These are phyloP conservation scores for Vigna angularis DNA, from an alignment of 306 rosid species.

Conservation along the genomic window DNA sequence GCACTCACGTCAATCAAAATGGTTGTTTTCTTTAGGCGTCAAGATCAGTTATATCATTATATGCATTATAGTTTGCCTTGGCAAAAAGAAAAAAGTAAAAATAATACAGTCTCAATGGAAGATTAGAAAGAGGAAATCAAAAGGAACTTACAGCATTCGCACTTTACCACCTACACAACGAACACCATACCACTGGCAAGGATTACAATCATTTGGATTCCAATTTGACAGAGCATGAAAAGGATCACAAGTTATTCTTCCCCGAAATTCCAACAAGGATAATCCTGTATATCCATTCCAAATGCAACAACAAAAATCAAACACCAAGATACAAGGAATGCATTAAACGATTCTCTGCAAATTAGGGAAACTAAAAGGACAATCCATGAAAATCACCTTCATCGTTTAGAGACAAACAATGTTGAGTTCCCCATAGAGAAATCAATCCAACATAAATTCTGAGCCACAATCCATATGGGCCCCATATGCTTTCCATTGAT, in stretches of 20 bases:
- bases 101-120: conserved; percentile 7
- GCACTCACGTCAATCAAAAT: conserved; percentile 6
- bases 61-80: neutral
- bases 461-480: conserved; percentile 59
- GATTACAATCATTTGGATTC: conserved; percentile 65
- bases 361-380: neutral
- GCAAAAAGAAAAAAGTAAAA: neutral
- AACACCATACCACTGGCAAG: conserved; percentile 87
- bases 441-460: conserved; percentile 57
- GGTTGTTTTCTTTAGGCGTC: conserved; percentile 1
- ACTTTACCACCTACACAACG: conserved; percentile 69
- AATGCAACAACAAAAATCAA: conserved; percentile 32
- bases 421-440: conserved; percentile 46
- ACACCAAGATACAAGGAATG: conserved; percentile 38
- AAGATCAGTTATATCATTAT: neutral
- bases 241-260: conserved; percentile 71
- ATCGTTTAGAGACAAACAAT: conserved; percentile 66
- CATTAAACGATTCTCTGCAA: conserved; percentile 18
- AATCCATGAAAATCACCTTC: conserved; percentile 70
- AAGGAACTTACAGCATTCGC: conserved; percentile 71
- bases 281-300: conserved; percentile 62
- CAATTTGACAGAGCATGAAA: conserved; percentile 68
- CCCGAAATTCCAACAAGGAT: conserved; percentile 67
- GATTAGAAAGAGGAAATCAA: conserved; percentile 15
- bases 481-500: conserved; percentile 73